A percentile compares a stretch with the other conserved stretches of the same genome.
phyloP scores from a whole-genome alignment of 106 monocot genomes.

The Apostasia shenzhenica region DNA sequence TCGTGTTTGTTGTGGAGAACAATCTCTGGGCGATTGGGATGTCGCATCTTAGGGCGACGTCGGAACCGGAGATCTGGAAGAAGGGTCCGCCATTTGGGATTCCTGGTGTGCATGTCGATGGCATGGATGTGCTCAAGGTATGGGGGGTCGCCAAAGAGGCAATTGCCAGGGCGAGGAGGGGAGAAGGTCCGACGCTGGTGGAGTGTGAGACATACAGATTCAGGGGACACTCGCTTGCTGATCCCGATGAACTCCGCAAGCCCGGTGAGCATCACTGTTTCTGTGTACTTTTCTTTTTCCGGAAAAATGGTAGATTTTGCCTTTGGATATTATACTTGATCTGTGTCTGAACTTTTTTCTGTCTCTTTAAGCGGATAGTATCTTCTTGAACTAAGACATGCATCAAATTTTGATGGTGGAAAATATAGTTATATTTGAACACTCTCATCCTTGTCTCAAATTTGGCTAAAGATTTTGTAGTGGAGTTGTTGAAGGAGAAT shows the following conservation, averaged over 20 bases:
- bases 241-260: constrained; percentile 82
- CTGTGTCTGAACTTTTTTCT: too few relatives aligned
- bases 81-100: constrained; percentile 91
- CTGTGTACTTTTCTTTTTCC: background rate
- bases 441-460: too few relatives aligned
- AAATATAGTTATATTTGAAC: too few relatives aligned
- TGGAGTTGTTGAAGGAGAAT: too few relatives aligned
- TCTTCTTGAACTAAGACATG: too few relatives aligned
- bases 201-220: constrained; percentile 95
- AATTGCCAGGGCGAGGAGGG: constrained; percentile 74
- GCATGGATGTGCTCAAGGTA: constrained; percentile 98
- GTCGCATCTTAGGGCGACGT: constrained; percentile 84
- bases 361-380: too few relatives aligned
- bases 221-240: constrained; percentile 86
- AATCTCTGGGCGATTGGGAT: constrained; percentile 95
- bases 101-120: constrained; percentile 91
- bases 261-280: constrained; percentile 43
- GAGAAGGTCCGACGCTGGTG: constrained; percentile 84
- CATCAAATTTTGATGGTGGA: too few relatives aligned
- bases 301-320: too few relatives aligned
- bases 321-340: too few relatives aligned
- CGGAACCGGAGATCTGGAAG: constrained; percentile 93
- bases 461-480: too few relatives aligned
- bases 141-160: constrained; percentile 90
- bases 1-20: constrained; percentile 97